Evolutionary conservation across 805 yeast species (phyloP), one percentile per base, ranked within the genome.

Genomic region (Saccharomycopsis oosterbeekiorum): DNA sequence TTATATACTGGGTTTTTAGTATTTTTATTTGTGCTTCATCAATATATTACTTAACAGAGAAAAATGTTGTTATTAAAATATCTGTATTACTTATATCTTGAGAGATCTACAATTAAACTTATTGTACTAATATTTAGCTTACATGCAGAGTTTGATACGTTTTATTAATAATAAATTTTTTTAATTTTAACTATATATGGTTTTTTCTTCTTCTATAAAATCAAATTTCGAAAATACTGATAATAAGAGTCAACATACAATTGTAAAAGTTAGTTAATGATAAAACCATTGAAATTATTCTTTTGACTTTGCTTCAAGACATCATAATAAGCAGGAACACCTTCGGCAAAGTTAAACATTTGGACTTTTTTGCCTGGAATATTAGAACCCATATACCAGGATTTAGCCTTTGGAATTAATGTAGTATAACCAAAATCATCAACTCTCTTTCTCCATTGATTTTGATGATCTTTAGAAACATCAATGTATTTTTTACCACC

Each of bases 341-440:
- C 72, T 11, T 61, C 63, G 24, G 61, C 36, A 55, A 61, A 69
- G 61, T 68, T 68, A 56, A 69, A 58, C 64, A 62, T 59, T 60
- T 69, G 72, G 26, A 65, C 56, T 54, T 65, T 64, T 60, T 70
- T 69, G 1, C 72, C 72, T 19, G 72, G 71, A 37, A 69, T 68
- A 62, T 68, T 70, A 17, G 69, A 68, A 8, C 73, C 73, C 72
- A 69, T 70, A 50, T 70, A 71, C 70, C 70, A 68, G 8, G 69
- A 67, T 50, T 62, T 67, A 14, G 71, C 67, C 29, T 58, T 56
- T 34, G 70, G 69, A 53, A 68, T 65, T 58, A 70, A 61, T 2
- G 71, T 64, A 1, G 34, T 55, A 26, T 57, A 55, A 37, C 65
- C 62, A 51, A n/a, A 57, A 39, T 67, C 68, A 50, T 68, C 64